Evolutionary conservation across 306 rosid genomes (phyloP), one percentile per base, ranked within the genome.

Genomic region (Pterocarpus macrocarpus): DNA sequence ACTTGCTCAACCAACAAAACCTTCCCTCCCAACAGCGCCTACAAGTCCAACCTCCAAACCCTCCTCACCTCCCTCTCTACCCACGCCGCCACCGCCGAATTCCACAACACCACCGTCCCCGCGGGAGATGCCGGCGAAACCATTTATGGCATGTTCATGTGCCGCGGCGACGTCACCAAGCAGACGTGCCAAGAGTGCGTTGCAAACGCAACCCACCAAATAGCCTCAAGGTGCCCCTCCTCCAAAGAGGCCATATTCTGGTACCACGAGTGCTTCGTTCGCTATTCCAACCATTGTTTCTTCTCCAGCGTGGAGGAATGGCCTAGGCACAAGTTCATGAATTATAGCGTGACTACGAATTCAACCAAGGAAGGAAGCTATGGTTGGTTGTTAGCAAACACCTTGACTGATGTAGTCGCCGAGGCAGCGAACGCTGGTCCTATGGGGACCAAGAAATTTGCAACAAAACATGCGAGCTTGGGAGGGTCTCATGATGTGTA

Each of bases 251-350:
- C 45, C 45, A 41, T 41, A 41, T 5, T 41, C 7, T 41, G 45
- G 45, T 41, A 5, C 45, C 45, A 41, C 45, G 45, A 41, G 45
- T 41, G 45, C 45, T 41, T 41, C 8, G 45, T 41, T 41, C 45
- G 45, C 45, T 41, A 41, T 7, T 41, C 45, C n/a, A 63, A 72
- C 56, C 74, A 64, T 3, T 52, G 10, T 13, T 50, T 63, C 52
- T 80, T 72, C 67, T 80, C 84, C 32, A 10, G 7, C 10, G 8
- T 80, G 73, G 79, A 72, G 2, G 79, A 80, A 32, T 72, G 59
- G 79, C 84, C 84, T 0, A 63, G 79, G 11, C 6, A 63, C 12
- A 5, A 5, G 28, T 11, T 28, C 34, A 45, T 49, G 57, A 8
- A 63, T 36, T 49, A 17, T 33, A 62, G 22, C 35, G 62, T 13